Percentiles rank a stretch among this genome's conserved stretches.
phyloP scores from a whole-genome alignment of 345 rosid genomes.

The Laguncularia racemosa region DNA sequence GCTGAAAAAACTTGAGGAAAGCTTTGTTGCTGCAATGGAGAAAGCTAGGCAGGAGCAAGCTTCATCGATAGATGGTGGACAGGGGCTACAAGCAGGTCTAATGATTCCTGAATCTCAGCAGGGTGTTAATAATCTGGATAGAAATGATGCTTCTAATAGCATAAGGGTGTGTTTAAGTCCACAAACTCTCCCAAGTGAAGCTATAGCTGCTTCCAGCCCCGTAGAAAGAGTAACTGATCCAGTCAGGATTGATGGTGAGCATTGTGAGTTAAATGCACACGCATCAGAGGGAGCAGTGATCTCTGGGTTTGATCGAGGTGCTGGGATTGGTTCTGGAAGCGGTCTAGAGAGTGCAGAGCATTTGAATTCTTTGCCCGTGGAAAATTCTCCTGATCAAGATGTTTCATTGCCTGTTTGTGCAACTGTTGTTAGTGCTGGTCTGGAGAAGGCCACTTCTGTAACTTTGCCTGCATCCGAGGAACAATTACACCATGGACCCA shows the following conservation, averaged over 20 bases:
- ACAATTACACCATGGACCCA: no score
- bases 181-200: not conserved
- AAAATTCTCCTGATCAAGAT: constrained; percentile 17
- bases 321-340: constrained; percentile 8
- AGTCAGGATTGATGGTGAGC: constrained; percentile 1
- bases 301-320: constrained; percentile 2
- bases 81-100: constrained; percentile 39
- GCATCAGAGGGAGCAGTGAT: constrained; percentile 1
- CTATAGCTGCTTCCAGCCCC: constrained; percentile 8
- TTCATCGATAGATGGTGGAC: constrained; percentile 32
- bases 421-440: constrained; percentile 11
- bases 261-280: not conserved
- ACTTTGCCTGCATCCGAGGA: no score
- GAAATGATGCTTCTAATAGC: not conserved
- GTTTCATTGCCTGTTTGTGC: constrained; percentile 13
- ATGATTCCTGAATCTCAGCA: constrained; percentile 13
- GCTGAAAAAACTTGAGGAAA: constrained; percentile 33
- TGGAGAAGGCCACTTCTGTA: constrained; percentile 7
- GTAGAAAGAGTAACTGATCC: constrained; percentile 9
- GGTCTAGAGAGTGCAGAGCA: constrained; percentile 17
- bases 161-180: not conserved
- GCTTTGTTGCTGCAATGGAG: constrained; percentile 32
- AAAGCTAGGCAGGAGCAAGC: constrained; percentile 35
- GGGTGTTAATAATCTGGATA: constrained; percentile 4
- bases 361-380: constrained; percentile 15